These are phyloP conservation scores for Serendipita indica DNA, from an alignment of 768 basidiomycete species.

Conservation along the genomic window DNA sequence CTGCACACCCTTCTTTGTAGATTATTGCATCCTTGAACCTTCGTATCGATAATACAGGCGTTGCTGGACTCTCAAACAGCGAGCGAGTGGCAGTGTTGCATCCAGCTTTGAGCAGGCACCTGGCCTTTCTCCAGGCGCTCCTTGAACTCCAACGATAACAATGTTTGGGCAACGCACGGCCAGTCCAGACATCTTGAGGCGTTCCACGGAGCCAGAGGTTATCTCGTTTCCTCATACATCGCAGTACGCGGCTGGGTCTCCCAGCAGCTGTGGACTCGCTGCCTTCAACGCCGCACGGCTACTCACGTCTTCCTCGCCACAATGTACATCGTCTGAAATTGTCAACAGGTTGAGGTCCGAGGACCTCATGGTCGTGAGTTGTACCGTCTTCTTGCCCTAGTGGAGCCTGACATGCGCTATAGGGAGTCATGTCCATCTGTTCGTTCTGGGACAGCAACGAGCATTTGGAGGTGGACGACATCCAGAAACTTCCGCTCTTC, in stretches of 20 bases:
- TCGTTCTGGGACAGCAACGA: conserved; percentile 35
- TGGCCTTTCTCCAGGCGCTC: too few species aligned
- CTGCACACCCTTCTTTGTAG: too few species aligned
- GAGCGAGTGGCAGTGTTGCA: too few species aligned
- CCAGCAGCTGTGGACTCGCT: conserved; percentile 39
- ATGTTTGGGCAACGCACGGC: not conserved
- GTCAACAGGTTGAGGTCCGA: conserved; percentile 24
- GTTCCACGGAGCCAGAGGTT: not conserved
- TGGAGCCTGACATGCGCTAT: not conserved
- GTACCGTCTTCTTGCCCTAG: not conserved
- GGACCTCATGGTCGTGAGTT: conserved; percentile 26
- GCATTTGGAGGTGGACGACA: conserved; percentile 45
- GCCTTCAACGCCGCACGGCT: conserved; percentile 48
- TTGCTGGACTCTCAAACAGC: too few species aligned
- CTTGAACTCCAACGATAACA: too few species aligned
- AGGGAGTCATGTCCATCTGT: conserved; percentile 48
- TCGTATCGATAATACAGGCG: too few species aligned
- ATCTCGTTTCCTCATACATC: not conserved
- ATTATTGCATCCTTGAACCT: too few species aligned
- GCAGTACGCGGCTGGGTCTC: not conserved
- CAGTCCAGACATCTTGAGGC: not conserved
- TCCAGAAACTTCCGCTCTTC: conserved; percentile 36
- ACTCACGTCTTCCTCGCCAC: conserved; percentile 30
- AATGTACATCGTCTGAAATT: conserved; percentile 22
- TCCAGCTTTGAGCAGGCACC: too few species aligned